Evolutionary conservation across 331 rosid species (phyloP).

Genomic region (Quercus phellos): DNA sequence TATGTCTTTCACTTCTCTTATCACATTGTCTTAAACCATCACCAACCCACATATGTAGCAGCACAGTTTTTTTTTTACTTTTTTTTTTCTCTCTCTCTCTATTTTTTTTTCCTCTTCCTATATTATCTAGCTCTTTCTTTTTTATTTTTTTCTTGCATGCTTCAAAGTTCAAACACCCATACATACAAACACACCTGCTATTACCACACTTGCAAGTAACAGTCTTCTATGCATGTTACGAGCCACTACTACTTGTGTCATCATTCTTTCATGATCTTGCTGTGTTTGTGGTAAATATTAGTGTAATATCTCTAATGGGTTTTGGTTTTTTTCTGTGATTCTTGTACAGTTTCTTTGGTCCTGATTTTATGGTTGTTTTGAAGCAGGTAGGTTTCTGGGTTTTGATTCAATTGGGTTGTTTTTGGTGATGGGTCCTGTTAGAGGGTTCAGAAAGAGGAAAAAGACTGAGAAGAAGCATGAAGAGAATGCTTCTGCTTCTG

Average conservation of each 20-base stretch:
- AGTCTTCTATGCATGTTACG: conserved; percentile 30
- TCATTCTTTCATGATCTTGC: conserved; percentile 28
- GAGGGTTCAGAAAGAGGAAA: conserved; percentile 63
- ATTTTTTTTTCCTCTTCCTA: not conserved
- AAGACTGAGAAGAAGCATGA: conserved; percentile 58
- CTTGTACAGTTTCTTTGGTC: conserved; percentile 8
- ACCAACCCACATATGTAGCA: conserved; percentile 28
- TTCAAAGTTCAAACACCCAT: conserved; percentile 17
- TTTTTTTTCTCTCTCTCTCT: not conserved
- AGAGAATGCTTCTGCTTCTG: conserved; percentile 58
- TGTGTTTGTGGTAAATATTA: conserved; percentile 20
- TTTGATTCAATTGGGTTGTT: conserved; percentile 43
- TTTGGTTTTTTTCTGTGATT: conserved; percentile 23
- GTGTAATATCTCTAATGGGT: conserved; percentile 28
- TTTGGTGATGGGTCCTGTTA: conserved; percentile 65
- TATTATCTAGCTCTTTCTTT: conserved; percentile 23
- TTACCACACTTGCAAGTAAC: conserved; percentile 22
- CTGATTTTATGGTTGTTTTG: conserved; percentile 25
- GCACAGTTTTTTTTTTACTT: not conserved
- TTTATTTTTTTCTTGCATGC: conserved; percentile 52
- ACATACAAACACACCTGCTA: not conserved
- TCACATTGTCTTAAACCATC: conserved; percentile 46
- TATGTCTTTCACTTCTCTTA: conserved; percentile 17
- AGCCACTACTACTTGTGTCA: conserved; percentile 1
- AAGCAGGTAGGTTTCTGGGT: conserved; percentile 37